Evolutionary conservation across 352 stramenopile species (phyloP).

Genomic region (Phytopythium boreale): DNA sequence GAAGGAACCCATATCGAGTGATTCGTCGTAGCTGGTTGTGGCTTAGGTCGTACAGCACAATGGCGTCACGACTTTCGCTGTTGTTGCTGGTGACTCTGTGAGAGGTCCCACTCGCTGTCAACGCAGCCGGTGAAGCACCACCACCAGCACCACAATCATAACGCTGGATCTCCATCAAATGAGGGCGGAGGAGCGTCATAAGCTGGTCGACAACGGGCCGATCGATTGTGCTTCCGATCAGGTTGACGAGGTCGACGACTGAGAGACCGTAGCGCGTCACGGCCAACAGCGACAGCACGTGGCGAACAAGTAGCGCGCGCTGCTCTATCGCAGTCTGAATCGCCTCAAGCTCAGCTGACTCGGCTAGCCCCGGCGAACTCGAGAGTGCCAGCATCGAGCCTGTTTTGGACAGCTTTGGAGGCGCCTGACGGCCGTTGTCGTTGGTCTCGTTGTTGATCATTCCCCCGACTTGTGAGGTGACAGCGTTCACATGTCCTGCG

Average conservation of each 20-base stretch:
- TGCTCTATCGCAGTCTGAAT: conserved; percentile 60
- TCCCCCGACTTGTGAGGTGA: background rate
- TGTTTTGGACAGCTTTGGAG: background rate
- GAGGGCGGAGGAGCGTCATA: conserved; percentile 45
- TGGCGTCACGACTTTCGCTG: conserved; percentile 10
- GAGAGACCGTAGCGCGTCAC: conserved; percentile 72
- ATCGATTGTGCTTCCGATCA: conserved; percentile 54
- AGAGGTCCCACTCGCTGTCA: conserved; percentile 10
- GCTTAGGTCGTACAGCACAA: conserved; percentile 71
- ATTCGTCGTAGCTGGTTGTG: conserved; percentile 76
- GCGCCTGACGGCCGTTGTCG: background rate
- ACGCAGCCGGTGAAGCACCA: conserved; percentile 1
- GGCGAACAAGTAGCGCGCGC: conserved; percentile 62
- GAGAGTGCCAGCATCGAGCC: background rate
- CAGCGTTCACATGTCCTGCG: background rate
- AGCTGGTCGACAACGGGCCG: conserved; percentile 37
- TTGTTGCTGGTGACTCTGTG: conserved; percentile 17
- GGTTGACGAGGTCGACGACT: conserved; percentile 49
- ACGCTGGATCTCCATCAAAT: conserved; percentile 71
- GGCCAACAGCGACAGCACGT: conserved; percentile 67
- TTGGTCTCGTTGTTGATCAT: background rate
- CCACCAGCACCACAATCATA: conserved; percentile 35
- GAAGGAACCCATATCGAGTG: conserved; percentile 66
- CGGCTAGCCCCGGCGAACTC: background rate
- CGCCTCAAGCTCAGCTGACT: conserved; percentile 45